A percentile compares a stretch with the other conserved stretches of the same genome.
These are phyloP conservation scores for Silybum marianum DNA, from an alignment of 129 eudicot genomes.

Conservation along the genomic window DNA sequence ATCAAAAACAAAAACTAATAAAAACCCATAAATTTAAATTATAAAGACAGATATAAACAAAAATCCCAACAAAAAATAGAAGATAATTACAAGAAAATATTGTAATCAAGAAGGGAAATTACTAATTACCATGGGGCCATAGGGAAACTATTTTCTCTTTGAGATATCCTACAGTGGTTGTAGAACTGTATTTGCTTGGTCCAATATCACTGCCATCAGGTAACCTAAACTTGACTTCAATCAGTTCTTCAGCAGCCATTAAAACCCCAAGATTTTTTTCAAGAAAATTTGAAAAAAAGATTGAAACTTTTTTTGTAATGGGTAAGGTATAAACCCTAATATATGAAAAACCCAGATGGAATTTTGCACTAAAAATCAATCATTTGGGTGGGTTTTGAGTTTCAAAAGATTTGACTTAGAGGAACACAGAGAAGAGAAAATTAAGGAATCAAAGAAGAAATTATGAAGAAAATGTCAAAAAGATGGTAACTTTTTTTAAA, in stretches of 20 bases:
- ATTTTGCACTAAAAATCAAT: slow-evolving; percentile 16
- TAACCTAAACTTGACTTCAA: slow-evolving; percentile 56
- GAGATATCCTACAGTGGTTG: slow-evolving; percentile 51
- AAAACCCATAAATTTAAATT: background rate
- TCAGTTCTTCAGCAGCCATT: slow-evolving; percentile 53
- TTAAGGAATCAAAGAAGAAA: background rate
- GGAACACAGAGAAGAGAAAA: slow-evolving; percentile 7
- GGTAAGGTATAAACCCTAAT: slow-evolving; percentile 11
- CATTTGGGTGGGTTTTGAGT: slow-evolving; percentile 7
- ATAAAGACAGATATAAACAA: background rate
- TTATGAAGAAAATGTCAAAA: background rate
- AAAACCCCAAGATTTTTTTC: background rate
- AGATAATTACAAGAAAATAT: background rate
- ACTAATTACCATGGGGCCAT: slow-evolving; percentile 67
- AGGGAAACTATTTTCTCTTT: slow-evolving; percentile 55
- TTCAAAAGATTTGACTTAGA: slow-evolving; percentile 16
- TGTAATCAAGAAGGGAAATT: slow-evolving; percentile 8
- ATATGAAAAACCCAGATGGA: slow-evolving; percentile 39
- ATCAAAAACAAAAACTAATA: background rate
- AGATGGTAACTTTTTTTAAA: slow-evolving; percentile 11
- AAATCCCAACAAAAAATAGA: slow-evolving; percentile 4
- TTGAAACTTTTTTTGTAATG: slow-evolving; percentile 8
- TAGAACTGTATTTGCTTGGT: slow-evolving; percentile 47
- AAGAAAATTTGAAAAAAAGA: background rate
- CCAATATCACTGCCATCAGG: slow-evolving; percentile 66